A percentile compares a stretch with the other conserved stretches of the same genome.
Conservation (phyloP, 192 early-diverging fungal genomes). For the Coemansia sp. region DNA sequence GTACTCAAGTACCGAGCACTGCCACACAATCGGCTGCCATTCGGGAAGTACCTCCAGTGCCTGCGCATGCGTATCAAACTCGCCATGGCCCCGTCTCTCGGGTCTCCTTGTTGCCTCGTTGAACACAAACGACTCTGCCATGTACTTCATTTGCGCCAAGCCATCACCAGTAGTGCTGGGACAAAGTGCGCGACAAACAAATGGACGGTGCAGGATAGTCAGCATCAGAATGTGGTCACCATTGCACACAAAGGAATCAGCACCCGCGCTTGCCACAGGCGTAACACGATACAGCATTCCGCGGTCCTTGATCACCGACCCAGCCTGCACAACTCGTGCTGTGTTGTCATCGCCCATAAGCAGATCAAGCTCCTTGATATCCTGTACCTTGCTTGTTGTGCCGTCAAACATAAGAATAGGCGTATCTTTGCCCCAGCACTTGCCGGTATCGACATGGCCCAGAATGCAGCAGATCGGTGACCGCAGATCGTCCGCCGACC, state of each 20-base stretch:
- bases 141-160: conserved; percentile 5
- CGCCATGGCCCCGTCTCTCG: conserved; percentile 5
- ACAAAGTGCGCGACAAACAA: conserved; percentile 6
- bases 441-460: conserved; percentile 97
- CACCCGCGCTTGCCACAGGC: conserved; percentile 21
- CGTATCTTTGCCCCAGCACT: conserved; percentile 57
- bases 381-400: conserved; percentile 44
- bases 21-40: conserved; percentile 37
- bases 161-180: not conserved
- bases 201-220: conserved; percentile 22
- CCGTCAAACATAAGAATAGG: conserved; percentile 56
- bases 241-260: conserved; percentile 58
- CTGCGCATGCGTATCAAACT: conserved; percentile 26
- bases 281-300: conserved; percentile 56
- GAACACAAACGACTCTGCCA: conserved; percentile 14
- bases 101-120: conserved; percentile 21
- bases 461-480: conserved; percentile 98
- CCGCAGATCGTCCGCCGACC: conserved; percentile 87
- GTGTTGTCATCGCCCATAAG: conserved; percentile 59
- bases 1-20: conserved; percentile 46
- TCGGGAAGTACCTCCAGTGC: conserved; percentile 32
- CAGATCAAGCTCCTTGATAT: conserved; percentile 36
- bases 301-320: conserved; percentile 40
- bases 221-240: conserved; percentile 58
- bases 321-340: conserved; percentile 47